Evolutionary conservation across 306 rosid genomes (phyloP), one percentile per base, ranked within the genome.

Genomic region (Chamaecrista fasciculata): DNA sequence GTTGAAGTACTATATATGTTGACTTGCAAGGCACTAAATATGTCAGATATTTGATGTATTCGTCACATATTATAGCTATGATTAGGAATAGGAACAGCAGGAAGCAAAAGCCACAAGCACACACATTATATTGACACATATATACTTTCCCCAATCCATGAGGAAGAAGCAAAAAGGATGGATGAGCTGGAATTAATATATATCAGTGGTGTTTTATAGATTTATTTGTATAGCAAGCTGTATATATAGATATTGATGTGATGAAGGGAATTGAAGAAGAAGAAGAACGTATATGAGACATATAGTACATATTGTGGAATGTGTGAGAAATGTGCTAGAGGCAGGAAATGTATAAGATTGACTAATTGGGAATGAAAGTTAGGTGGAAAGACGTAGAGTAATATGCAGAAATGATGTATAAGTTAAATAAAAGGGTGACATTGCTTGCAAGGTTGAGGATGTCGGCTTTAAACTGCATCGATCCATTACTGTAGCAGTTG

Each of bases 361-460:
- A n/a, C n/a, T 9, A 59, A 59, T 16, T 16, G 44, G 0, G 18
- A 19, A 47, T 12, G 7, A 23, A 25, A 46, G 70, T 65, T 65
- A 24, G 70, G 56, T 65, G 56, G 25, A 65, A 26, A 65, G 70
- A 28, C 57, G 57, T 46, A 29, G 70, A 65, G 70, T 46, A 46
- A 65, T 46, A 65, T 46, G 57, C 4, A 24, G 69, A 15, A 8
- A 63, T 63, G 69, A 28, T 65, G 70, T 65, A 65, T 46, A 76
- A 62, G 70, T 28, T 46, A 65, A 65, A 16, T 65, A 1, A 65
- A 44, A 20, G 65, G 37, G 56, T 65, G 70, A 31, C 70, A 73
- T 77, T 69, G 80, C 86, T 81, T 70, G 70, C 19, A 70, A 70
- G 63, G 52, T 79, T 70, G 80, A 39, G 49, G 66, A 70, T 78